Conservation (phyloP, 2,329 filamentous ascomycete species). For the Knoxdaviesia capensis region DNA sequence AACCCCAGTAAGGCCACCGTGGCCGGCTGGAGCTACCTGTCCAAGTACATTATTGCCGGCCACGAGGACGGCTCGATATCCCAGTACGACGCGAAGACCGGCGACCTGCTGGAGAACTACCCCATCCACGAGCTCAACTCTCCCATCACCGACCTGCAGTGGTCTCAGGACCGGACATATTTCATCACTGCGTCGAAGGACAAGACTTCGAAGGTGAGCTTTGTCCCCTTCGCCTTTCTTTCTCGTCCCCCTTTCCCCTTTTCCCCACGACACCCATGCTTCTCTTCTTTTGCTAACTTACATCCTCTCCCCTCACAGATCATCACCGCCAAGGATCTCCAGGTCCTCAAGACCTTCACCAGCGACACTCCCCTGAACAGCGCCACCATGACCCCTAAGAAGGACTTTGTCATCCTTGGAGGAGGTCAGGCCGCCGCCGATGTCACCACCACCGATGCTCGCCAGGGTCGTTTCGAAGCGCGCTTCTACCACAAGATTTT, state of each 20-base stretch:
- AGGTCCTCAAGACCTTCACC: slow-evolving; percentile 79
- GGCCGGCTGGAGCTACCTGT: slow-evolving; percentile 86
- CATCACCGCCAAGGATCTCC: slow-evolving; percentile 66
- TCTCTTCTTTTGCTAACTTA: neutral
- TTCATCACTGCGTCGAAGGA: slow-evolving; percentile 98
- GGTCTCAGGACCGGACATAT: slow-evolving; percentile 83
- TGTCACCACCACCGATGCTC: slow-evolving; percentile 80
- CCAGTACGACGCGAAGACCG: slow-evolving; percentile 79
- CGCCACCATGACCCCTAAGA: slow-evolving; percentile 81
- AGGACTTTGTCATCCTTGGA: slow-evolving; percentile 93
- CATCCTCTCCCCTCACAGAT: slow-evolving; percentile 27
- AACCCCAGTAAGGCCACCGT: slow-evolving; percentile 95
- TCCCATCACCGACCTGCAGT: slow-evolving; percentile 84
- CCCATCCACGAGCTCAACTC: slow-evolving; percentile 66
- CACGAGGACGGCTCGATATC: slow-evolving; percentile 93
- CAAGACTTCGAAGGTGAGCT: slow-evolving; percentile 71
- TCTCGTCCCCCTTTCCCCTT: slow-evolving; percentile 1
- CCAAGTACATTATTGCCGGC: slow-evolving; percentile 90
- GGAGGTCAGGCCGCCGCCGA: slow-evolving; percentile 98
- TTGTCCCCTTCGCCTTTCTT: neutral
- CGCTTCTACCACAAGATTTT: slow-evolving; percentile 99
- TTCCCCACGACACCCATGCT: neutral
- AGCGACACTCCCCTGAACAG: slow-evolving; percentile 94
- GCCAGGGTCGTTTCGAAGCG: slow-evolving; percentile 98
- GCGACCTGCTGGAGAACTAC: slow-evolving; percentile 63